Conservation (phyloP, 2,329 filamentous ascomycete genomes). For the Colletotrichum viniferum region DNA sequence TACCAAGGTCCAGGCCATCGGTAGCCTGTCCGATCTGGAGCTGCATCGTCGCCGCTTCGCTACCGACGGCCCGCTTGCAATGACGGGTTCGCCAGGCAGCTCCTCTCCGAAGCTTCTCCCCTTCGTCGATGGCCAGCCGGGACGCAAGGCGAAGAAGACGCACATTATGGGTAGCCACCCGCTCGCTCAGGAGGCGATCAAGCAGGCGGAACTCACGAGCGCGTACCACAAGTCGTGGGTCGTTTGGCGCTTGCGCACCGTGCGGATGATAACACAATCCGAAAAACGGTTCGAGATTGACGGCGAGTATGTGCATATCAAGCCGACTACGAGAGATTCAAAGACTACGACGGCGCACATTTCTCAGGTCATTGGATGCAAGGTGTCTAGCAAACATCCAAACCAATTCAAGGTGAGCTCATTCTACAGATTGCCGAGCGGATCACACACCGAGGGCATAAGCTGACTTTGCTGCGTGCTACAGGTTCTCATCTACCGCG, state of each 20-base stretch:
- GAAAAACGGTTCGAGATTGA: slow-evolving; percentile 81
- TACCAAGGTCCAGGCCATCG: slow-evolving; percentile 79
- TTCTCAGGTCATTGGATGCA: slow-evolving; percentile 80
- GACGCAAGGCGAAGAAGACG: slow-evolving; percentile 55
- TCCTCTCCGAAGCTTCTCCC: slow-evolving; percentile 70
- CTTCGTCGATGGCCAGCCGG: slow-evolving; percentile 45
- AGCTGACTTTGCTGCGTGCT: background rate
- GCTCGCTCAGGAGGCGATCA: slow-evolving; percentile 66
- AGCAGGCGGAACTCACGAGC: slow-evolving; percentile 61
- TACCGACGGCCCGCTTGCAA: slow-evolving; percentile 72
- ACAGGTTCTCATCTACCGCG: slow-evolving; percentile 74
- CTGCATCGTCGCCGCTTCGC: slow-evolving; percentile 77
- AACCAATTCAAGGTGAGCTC: slow-evolving; percentile 74
- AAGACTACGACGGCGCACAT: slow-evolving; percentile 86
- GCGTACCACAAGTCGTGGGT: slow-evolving; percentile 76
- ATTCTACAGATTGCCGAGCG: background rate
- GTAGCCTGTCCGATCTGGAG: slow-evolving; percentile 76
- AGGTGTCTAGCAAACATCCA: slow-evolving; percentile 79
- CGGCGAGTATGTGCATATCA: slow-evolving; percentile 86
- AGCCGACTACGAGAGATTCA: slow-evolving; percentile 69
- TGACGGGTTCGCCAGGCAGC: slow-evolving; percentile 71
- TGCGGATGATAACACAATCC: slow-evolving; percentile 78
- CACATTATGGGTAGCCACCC: slow-evolving; percentile 66
- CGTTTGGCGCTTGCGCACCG: slow-evolving; percentile 82
- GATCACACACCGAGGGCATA: background rate